Percentiles rank a stretch among this genome's conserved stretches.
Evolutionary conservation across 1,139 yeast genomes (phyloP).

Genomic region (Blastobotrys malaysiensis): DNA sequence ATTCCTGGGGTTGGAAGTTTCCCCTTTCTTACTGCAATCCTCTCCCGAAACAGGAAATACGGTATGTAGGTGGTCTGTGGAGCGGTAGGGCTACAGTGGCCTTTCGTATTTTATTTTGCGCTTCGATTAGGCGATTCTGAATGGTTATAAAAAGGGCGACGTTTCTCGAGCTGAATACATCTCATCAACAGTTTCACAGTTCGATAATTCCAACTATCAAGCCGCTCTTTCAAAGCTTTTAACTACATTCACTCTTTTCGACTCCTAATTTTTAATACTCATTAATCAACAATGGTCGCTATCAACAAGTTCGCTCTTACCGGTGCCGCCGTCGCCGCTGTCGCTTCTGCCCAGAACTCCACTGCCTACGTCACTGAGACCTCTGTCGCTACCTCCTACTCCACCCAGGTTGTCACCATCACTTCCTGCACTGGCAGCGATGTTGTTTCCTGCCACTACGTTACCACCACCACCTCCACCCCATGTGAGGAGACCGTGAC

Average conservation of each 20-base stretch:
- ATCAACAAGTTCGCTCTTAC: constrained; percentile 10
- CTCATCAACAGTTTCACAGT: constrained; percentile 3
- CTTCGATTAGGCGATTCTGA: background rate
- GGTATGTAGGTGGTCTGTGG: background rate
- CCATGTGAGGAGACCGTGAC: constrained; percentile 2
- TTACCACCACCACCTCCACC: constrained; percentile 18
- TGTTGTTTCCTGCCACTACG: constrained; percentile 24
- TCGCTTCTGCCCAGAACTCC: constrained; percentile 13
- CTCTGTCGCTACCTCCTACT: constrained; percentile 15
- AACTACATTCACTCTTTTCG: constrained; percentile 4
- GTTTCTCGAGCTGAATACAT: background rate
- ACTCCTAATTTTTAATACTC: constrained; percentile 5
- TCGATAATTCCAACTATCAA: constrained; percentile 7
- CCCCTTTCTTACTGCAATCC: background rate
- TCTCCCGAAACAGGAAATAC: background rate
- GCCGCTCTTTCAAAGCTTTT: constrained; percentile 5
- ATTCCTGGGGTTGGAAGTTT: background rate
- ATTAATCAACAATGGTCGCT: constrained; percentile 11
- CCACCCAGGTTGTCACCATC: constrained; percentile 15
- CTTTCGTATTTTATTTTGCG: background rate
- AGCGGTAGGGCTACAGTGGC: background rate
- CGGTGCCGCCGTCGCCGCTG: constrained; percentile 17
- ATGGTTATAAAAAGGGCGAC: background rate
- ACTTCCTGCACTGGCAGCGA: constrained; percentile 24
- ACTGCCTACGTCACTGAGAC: constrained; percentile 16